Evolutionary conservation across 805 yeast species (phyloP), one percentile per base, ranked within the genome.

Genomic region (Candida ipomoeae): DNA sequence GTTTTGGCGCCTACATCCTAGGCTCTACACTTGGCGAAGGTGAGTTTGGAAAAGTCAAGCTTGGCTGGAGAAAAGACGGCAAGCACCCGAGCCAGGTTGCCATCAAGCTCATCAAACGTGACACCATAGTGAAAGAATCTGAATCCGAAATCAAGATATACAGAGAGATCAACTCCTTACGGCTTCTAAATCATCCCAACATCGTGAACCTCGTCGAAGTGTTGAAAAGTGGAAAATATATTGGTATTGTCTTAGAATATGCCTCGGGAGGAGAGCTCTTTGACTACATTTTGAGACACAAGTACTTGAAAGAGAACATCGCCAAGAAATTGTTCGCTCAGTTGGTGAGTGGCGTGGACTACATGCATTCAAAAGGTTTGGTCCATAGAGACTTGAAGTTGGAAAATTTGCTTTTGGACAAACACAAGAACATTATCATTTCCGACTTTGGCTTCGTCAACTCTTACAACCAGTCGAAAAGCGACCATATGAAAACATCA

Each of bases 1-100:
- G 96, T 37, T 91, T 94, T 65, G 99, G 99, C 23, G 83, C 88
- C 13, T 94, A 91, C 62, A 81, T 88, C 20, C 77, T 94, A 6
- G 99, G 98, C 2, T 84, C 96, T 13, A 92, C 99, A 0, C 72
- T 94, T 13, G 99, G 99, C 33, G 97, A 94, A 70, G 99, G 99
- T 44, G 99, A 94, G 65, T 94, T 94, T 68, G 99, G 99, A 52
- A 92, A 94, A 68, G 99, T 94, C 51, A 94, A 92, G 66, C 75
- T 94, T 20, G 98, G 97, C 13, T 92, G 97, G 97, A 78, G 96
- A 53, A 88, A 87, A 65, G 91, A 84, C 60, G 90, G 89, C 17
- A 71, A 81, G 62, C 81, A 82, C 52, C 85, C 89, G 2, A 79
- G 85, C 36, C 95, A 90, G 69, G 96, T 89, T 10, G 99, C 99